A percentile compares a stretch with the other conserved stretches of the same genome.
Conservation (phyloP, 768 basidiomycete genomes). For the Suillus placidus region DNA sequence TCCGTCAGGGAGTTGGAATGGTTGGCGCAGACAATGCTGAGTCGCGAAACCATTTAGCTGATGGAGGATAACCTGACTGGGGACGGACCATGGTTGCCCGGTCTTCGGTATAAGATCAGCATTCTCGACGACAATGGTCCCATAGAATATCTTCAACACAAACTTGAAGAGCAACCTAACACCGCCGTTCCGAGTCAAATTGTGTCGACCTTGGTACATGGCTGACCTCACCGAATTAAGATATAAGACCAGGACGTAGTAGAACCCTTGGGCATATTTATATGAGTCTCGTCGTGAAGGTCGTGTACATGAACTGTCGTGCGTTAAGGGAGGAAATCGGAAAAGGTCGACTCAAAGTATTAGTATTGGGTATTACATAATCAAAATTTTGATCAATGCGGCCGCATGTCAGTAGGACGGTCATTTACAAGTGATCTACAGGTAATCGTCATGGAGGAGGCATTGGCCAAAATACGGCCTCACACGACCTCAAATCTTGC, state of each 20-base stretch:
- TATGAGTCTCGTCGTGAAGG: slow-evolving; percentile 9
- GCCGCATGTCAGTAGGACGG: neutral
- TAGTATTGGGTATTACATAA: slow-evolving; percentile 32
- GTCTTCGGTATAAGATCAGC: slow-evolving; percentile 67
- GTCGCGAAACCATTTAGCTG: slow-evolving; percentile 1
- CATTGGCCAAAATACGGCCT: slow-evolving; percentile 82
- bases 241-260: slow-evolving; percentile 65
- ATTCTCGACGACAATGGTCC: slow-evolving; percentile 85
- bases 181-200: slow-evolving; percentile 6
- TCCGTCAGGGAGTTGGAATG: slow-evolving; percentile 88
- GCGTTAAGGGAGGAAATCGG: neutral
- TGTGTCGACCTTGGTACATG: neutral
- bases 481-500: slow-evolving; percentile 79
- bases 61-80: neutral
- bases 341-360: too few relatives aligned
- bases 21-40: slow-evolving; percentile 82
- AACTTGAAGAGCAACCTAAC: slow-evolving; percentile 71
- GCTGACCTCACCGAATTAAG: slow-evolving; percentile 57
- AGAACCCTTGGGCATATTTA: slow-evolving; percentile 41
- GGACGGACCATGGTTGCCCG: slow-evolving; percentile 69
- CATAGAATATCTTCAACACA: slow-evolving; percentile 90
- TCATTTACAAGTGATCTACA: slow-evolving; percentile 7
- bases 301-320: slow-evolving; percentile 9
- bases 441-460: slow-evolving; percentile 53
- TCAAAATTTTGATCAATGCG: slow-evolving; percentile 31